A percentile compares a stretch with the other conserved stretches of the same genome.
phyloP scores from a whole-genome alignment of 1,139 yeast genomes.

The Nakaseomyces nivariensis region DNA sequence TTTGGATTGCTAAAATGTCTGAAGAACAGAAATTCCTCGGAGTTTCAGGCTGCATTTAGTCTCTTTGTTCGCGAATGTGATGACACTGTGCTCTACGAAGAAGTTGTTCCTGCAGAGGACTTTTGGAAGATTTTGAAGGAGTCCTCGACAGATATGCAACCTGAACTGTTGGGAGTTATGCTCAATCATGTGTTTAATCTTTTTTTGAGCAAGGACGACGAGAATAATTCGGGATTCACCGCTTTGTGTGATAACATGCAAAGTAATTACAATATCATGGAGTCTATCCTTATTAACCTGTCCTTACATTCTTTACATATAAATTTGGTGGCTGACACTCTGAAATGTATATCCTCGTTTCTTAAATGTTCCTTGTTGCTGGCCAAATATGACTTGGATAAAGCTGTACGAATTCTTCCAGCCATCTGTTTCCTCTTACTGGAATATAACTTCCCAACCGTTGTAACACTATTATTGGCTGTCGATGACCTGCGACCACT shows the following conservation, averaged over 20 bases:
- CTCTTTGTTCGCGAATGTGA: slow-evolving; percentile 11
- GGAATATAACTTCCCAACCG: slow-evolving; percentile 11
- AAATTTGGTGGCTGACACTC: slow-evolving; percentile 6
- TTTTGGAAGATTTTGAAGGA: slow-evolving; percentile 10
- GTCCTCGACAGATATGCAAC: slow-evolving; percentile 6
- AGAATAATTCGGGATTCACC: neutral
- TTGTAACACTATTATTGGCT: slow-evolving; percentile 11
- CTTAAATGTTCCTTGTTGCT: slow-evolving; percentile 8
- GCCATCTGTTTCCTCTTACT: slow-evolving; percentile 8
- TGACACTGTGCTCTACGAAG: slow-evolving; percentile 7
- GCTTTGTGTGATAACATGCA: neutral
- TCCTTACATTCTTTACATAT: neutral
- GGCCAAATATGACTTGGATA: slow-evolving; percentile 7
- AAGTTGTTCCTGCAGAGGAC: slow-evolving; percentile 5
- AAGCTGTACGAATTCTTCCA: slow-evolving; percentile 12
- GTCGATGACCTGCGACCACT: slow-evolving; percentile 9
- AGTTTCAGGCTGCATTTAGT: slow-evolving; percentile 3
- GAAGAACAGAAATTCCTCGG: slow-evolving; percentile 1
- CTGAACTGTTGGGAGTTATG: neutral
- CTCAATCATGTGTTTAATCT: neutral
- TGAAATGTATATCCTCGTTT: slow-evolving; percentile 10
- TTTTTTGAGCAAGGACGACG: neutral
- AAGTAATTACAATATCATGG: slow-evolving; percentile 9
- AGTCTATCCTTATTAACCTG: slow-evolving; percentile 10
- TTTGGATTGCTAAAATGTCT: neutral